Conservation (phyloP, 140 eudicot species). For the Stevia rebaudiana region DNA sequence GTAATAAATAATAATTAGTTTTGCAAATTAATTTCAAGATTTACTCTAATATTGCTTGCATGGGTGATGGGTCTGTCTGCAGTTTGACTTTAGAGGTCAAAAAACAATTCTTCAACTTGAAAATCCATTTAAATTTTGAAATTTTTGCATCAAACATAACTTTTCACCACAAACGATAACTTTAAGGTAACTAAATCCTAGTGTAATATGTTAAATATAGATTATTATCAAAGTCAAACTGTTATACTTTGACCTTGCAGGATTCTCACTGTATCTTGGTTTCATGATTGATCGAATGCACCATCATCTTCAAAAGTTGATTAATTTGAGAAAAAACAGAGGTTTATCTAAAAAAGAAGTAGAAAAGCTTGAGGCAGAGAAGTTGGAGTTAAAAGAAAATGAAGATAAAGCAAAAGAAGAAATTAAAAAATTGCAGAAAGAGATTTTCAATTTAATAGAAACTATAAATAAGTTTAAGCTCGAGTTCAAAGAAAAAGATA, state of each 20-base stretch:
- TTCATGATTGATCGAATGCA: conserved; percentile 93
- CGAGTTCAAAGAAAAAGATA: conserved; percentile 65
- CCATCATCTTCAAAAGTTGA: conserved; percentile 65
- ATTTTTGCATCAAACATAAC: background rate
- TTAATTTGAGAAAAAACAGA: conserved; percentile 42
- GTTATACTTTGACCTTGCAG: conserved; percentile 37
- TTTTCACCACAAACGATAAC: background rate
- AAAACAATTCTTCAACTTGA: background rate
- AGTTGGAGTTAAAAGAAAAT: conserved; percentile 56
- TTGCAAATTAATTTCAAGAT: background rate
- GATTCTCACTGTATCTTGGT: conserved; percentile 83
- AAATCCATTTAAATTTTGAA: background rate
- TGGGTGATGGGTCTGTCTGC: background rate
- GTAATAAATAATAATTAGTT: too few species aligned
- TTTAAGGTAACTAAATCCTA: background rate
- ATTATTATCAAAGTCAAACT: conserved; percentile 4
- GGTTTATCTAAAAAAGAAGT: conserved; percentile 60
- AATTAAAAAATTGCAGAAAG: conserved; percentile 48
- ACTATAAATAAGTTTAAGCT: conserved; percentile 56
- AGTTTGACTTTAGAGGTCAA: conserved; percentile 15
- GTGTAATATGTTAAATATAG: background rate
- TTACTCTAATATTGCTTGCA: background rate
- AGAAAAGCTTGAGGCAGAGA: conserved; percentile 80
- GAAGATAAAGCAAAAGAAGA: conserved; percentile 66
- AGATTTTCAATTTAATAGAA: conserved; percentile 43